Conservation (phyloP, 2,329 filamentous ascomycete genomes). For the Calonectria pseudoturangicola region DNA sequence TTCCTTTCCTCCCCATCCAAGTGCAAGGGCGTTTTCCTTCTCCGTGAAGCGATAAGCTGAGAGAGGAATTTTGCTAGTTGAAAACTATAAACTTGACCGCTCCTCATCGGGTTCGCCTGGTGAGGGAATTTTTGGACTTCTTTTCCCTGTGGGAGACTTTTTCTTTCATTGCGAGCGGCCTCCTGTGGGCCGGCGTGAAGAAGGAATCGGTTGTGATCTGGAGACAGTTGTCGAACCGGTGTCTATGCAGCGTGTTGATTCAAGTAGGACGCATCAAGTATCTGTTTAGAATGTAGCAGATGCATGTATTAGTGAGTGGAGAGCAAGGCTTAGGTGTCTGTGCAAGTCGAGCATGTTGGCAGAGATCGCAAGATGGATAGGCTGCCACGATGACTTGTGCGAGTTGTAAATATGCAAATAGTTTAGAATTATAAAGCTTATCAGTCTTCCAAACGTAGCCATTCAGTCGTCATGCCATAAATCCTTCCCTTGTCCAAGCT, state of each 20-base stretch:
- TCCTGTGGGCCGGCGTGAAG: slow-evolving; percentile 62
- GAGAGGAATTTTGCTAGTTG: slow-evolving; percentile 93
- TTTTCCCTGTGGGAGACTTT: slow-evolving; percentile 54
- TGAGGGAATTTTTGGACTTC: slow-evolving; percentile 83
- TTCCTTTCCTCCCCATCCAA: slow-evolving; percentile 71
- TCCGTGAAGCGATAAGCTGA: slow-evolving; percentile 79
- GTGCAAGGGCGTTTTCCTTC: slow-evolving; percentile 81
- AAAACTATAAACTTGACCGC: slow-evolving; percentile 86
- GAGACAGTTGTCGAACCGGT: too few species aligned
- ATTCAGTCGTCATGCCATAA: not conserved
- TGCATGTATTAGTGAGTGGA: too few species aligned
- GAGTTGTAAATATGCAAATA: not conserved
- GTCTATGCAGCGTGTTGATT: too few species aligned
- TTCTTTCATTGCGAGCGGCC: slow-evolving; percentile 65
- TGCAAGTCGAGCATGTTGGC: too few species aligned
- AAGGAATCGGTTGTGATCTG: slow-evolving; percentile 54
- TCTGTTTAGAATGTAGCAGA: too few species aligned
- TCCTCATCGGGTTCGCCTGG: slow-evolving; percentile 80
- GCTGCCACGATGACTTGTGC: too few species aligned
- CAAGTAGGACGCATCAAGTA: too few species aligned
- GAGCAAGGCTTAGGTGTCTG: too few species aligned
- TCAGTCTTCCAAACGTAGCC: not conserved
- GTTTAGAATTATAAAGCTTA: too few species aligned
- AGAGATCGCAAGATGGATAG: too few species aligned
- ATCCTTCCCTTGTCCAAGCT: slow-evolving; percentile 10